Conservation (phyloP, 1,139 yeast genomes). For the Candida smagusa region DNA sequence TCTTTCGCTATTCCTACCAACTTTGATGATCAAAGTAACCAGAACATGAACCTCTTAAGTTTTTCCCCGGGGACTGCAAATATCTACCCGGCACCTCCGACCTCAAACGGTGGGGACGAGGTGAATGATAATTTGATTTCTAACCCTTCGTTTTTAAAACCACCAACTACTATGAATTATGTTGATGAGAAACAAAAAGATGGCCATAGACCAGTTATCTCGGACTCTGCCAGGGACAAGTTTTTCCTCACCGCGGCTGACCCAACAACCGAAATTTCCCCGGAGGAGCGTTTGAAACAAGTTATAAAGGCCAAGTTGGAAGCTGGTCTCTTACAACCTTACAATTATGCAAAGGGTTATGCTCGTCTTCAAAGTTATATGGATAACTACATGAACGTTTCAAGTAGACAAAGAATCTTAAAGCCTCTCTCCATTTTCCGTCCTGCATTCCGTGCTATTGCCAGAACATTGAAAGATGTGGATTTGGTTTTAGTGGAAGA, state of each 20-base stretch:
- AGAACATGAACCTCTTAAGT: conserved; percentile 1
- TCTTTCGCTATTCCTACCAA: conserved; percentile 10
- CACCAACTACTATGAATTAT: neutral
- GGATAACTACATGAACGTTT: conserved; percentile 89
- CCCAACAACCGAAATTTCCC: conserved; percentile 91
- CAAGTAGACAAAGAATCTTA: conserved; percentile 82
- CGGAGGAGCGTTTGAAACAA: conserved; percentile 89
- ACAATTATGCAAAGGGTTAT: conserved; percentile 91
- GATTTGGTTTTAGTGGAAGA: conserved; percentile 93
- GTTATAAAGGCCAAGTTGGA: conserved; percentile 95
- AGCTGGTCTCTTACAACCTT: conserved; percentile 91
- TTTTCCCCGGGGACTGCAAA: conserved; percentile 2
- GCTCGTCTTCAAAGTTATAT: conserved; percentile 85
- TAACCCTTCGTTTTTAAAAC: neutral
- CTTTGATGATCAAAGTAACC: conserved; percentile 8
- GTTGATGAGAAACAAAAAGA: conserved; percentile 1
- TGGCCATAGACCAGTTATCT: conserved; percentile 46
- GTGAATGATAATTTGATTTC: neutral
- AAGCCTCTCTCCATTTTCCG: conserved; percentile 84
- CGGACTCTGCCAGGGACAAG: conserved; percentile 86
- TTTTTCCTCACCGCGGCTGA: conserved; percentile 96
- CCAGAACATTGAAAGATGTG: conserved; percentile 84
- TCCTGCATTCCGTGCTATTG: conserved; percentile 93
- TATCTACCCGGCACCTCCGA: conserved; percentile 2
- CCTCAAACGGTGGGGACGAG: neutral